phyloP scores from a whole-genome alignment of 2,329 filamentous ascomycete species.

The Fusarium euwallaceae region DNA sequence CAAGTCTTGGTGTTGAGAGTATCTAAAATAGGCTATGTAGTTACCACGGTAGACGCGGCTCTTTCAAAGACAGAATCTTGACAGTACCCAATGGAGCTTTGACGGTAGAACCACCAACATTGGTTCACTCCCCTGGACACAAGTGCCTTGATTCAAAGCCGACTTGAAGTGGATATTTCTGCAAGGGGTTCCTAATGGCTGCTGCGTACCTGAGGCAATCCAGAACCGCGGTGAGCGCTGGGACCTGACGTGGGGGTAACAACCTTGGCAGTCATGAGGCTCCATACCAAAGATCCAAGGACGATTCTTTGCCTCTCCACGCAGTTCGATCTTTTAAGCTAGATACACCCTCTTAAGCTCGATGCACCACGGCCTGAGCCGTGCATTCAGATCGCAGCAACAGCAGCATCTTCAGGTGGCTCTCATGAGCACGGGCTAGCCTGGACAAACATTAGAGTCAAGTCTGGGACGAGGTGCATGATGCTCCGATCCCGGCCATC shows the following conservation, averaged over 20 bases:
- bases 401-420: neutral
- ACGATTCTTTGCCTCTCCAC: neutral
- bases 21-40: neutral
- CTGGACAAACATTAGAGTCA: neutral
- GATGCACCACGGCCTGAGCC: neutral
- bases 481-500: conserved; percentile 7
- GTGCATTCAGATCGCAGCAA: neutral
- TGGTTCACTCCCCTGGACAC: neutral
- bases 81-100: neutral
- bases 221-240: neutral
- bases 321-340: neutral
- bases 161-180: neutral
- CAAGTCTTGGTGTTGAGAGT: neutral
- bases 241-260: neutral
- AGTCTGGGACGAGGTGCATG: neutral
- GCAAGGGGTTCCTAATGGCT: neutral
- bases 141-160: neutral
- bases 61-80: neutral
- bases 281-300: neutral
- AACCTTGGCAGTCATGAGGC: neutral
- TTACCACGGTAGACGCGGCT: neutral
- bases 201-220: neutral
- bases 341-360: neutral
- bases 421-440: neutral
- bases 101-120: neutral